Base-by-base conservation (phyloP, 768 basidiomycete species). In the Cantharellus cinnabarinus region DNA sequence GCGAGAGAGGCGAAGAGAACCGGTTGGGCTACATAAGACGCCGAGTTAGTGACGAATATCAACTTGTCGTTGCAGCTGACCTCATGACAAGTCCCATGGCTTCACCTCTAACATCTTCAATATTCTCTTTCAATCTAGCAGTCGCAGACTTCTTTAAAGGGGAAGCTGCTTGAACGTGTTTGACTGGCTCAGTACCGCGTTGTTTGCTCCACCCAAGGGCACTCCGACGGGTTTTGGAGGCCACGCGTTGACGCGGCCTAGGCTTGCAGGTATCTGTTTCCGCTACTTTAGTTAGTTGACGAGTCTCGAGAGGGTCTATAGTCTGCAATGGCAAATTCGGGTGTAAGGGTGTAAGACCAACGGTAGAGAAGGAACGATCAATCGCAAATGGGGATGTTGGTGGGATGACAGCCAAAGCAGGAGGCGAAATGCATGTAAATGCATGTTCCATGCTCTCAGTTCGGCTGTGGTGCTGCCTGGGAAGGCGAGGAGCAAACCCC, bases 381-480 rank as follows among this genome's bases (percentile, higher is more conserved):
- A 39, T 60, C 3, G 42, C 59, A 5, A 41, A 59, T 29, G 60
- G 42, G n/a, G 44, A n/a, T 34, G 15, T 42, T 3, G 37, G 55
- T 29, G 2, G 60, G 29, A 41, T 60, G 2, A 35, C 60, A 34
- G 42, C n/a, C 5, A 53, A 20, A n/a, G 39, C 38, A n/a, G 50
- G 39, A n/a, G 62, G 62, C 14, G 62, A 61, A 15, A 62, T 62
- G 39, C 61, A 61, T 3, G 51, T 38, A 52, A 62, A 34, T 39
- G 62, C 62, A 10, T 58, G 54, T 39, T 62, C 62, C n/a, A 41
- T 39, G 38, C 62, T 62, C 3, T 34, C 41, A 4, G 61, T 61
- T 41, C 62, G 61, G 34, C 60, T 56, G 20, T 29, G 20, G 34
- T 60, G 61, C n/a, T 50, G 61, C 7, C 52, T n/a, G 51, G 44